Evolutionary conservation across 2,329 filamentous ascomycete species (phyloP), one percentile per base, ranked within the genome.

Genomic region (Alternaria postmessia): DNA sequence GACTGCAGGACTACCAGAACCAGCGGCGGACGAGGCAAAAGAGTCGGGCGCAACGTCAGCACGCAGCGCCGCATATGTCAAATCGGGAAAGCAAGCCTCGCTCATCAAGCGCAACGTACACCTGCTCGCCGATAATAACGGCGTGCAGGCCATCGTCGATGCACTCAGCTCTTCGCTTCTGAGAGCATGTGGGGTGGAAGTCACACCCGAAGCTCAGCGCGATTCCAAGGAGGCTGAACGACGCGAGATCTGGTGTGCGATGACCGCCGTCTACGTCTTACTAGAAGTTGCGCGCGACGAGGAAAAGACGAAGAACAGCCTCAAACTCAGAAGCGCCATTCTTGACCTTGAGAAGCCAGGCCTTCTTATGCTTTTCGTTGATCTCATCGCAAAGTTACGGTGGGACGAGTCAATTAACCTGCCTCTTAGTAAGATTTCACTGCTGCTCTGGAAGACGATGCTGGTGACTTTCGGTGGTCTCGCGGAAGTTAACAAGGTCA

Each of bases 371-470:
- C 89, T 90, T 57, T 85, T 96, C 76, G 86, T 94, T 30, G 87
- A 89, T 36, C 68, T 83, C n/a, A 78, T 84, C 30, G 78, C 80
- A 7, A 79, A 78, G 48, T 59, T 85, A 38, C 74, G 91, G 85
- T 81, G 87, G 86, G 71, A 88, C 71, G 79, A 86, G 66, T 64
- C 83, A 84, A 75, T 90, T 83, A 56, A 66, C 84, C 90, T 84
- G 81, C 91, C 83, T 22, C 78, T 79, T 66, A 75, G 64, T 18
- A 81, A 80, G 58, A 59, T 95, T 41, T 88, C 96, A 54, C 82
- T 97, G 7, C 82, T 98, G 2, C 87, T 96, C 49, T 98, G 95
- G 94, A 99, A 99, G 80, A 89, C 92, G 0, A 87, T 97, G 8
- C 82, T 98, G 16, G 85, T 98, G 3, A 86, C 91, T 1, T 95